Evolutionary conservation across 345 rosid species (phyloP).

Genomic region (thale cress (Arabidopsis thaliana)): TAIR10.1 NC_003070.9:5918501-5919000

Average conservation of each 20-base stretch:
- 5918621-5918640: neutral
- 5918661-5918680: slow-evolving; percentile 1
- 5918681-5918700: neutral
- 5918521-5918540: slow-evolving; percentile 9
- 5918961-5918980: slow-evolving; percentile 7
- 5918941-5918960: slow-evolving; percentile 18
- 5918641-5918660: slow-evolving; percentile 20
- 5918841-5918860: slow-evolving; percentile 99
- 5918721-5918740: slow-evolving; percentile 9
- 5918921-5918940: slow-evolving; percentile 13
- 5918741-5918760: slow-evolving; percentile 27
- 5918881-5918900: slow-evolving; percentile 91
- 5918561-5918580: slow-evolving; percentile 1
- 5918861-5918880: slow-evolving; percentile 90
- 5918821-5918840: slow-evolving; percentile 19
- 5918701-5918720: slow-evolving; percentile 14
- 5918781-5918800: neutral
- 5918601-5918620: neutral
- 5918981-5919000: slow-evolving; percentile 21
- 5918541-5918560: slow-evolving; percentile 20
- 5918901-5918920: slow-evolving; percentile 64
- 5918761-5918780: slow-evolving; percentile 11
- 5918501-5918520: neutral
- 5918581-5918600: slow-evolving; percentile 2
- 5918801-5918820: slow-evolving; percentile 5